Evolutionary conservation across 2,329 filamentous ascomycete genomes (phyloP).

Genomic region (Scytalidium lignicola): DNA sequence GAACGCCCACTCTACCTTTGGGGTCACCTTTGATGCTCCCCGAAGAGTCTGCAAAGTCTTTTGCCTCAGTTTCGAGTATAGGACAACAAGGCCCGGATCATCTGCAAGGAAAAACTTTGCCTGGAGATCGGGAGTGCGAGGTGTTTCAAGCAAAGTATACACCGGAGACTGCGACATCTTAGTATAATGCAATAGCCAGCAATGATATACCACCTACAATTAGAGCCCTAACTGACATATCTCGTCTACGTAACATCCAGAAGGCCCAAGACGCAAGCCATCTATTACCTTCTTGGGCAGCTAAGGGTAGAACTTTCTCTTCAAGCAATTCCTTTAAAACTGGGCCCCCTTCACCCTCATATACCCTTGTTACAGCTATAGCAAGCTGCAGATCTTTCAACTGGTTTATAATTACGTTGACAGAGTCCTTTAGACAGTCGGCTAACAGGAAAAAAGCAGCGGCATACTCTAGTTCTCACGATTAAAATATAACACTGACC

Average conservation of each 20-base stretch:
- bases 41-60: constrained; percentile 77
- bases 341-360: constrained; percentile 77
- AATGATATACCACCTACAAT: constrained; percentile 52
- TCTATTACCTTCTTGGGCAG: constrained; percentile 75
- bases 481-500: not conserved
- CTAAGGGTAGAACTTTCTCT: constrained; percentile 72
- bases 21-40: constrained; percentile 76
- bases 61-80: constrained; percentile 82
- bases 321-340: constrained; percentile 70
- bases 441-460: constrained; percentile 93
- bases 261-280: constrained; percentile 97
- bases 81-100: constrained; percentile 79
- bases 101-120: constrained; percentile 81
- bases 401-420: constrained; percentile 81
- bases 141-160: constrained; percentile 65
- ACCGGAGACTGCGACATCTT: constrained; percentile 61
- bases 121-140: constrained; percentile 62
- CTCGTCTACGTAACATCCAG: constrained; percentile 77
- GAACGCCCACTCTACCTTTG: constrained; percentile 81
- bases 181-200: constrained; percentile 7
- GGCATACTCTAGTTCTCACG: constrained; percentile 64
- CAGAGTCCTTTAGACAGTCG: constrained; percentile 77
- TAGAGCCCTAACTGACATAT: constrained; percentile 78
- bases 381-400: constrained; percentile 86
- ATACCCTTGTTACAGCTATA: constrained; percentile 80